Base-by-base conservation (phyloP, 441 rosid genomes). In the Gossypium davidsonii region DNA sequence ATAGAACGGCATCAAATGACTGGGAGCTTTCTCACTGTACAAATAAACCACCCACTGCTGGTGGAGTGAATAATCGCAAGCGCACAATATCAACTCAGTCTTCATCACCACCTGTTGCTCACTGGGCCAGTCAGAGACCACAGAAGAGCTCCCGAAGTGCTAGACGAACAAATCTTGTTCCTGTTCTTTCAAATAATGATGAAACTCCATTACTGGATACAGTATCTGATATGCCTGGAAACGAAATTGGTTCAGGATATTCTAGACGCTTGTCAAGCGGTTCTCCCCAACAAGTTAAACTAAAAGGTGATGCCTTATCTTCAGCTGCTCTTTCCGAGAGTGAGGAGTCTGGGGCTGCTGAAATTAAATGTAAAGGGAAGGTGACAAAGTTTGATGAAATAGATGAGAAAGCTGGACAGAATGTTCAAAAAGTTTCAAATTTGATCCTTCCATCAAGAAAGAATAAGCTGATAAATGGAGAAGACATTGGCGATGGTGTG, bases 61-160 rank as follows among this genome's bases (percentile, higher is more conserved):
- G 85, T 59, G 98, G 91, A 78, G 81, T 84, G 75, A 89, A 86
- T 76, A 90, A 75, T 73, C 98, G 91, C 79, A 96, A 91, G 68
- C 98, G 98, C 53, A 76, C 90, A 69, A 70, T 90, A 61, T 82
- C 98, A 46, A 77, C 88, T 63, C 85, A 83, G 75, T 89, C 98
- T 78, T 87, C 99, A 74, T 90, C 98, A 74, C 97, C 97, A 71
- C 94, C 98, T 61, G 92, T 91, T 78, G 91, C 91, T 60, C 88
- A 87, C 72, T 96, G 97, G 98, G 88, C 97, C 21, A 79, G 96
- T 78, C 99, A 92, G 79, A 88, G 99, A 83, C 97, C 93, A 73
- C 98, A 87, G 79, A 96, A 96, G 85, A 92, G 82, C 74, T 89
- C 96, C 28, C 96, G 98, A 66, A 79, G 92, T 71, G 98, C 98